Evolutionary conservation across 2,329 filamentous ascomycete species (phyloP), one percentile per base, ranked within the genome.

Genomic region (Lachnellula arida): DNA sequence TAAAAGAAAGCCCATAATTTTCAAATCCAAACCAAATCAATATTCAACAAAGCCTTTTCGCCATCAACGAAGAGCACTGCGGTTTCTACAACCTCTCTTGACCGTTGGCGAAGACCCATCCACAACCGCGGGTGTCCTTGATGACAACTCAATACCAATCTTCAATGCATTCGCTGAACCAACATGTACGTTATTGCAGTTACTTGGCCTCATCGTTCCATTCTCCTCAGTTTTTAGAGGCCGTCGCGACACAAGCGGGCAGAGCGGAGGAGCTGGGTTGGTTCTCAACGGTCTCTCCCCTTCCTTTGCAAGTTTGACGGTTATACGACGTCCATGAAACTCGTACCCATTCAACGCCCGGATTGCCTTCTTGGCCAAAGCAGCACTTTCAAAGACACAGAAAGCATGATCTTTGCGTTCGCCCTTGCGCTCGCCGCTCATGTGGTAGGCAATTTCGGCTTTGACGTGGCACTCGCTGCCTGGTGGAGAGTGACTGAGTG

Each of bases 401-500:
- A 66, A 65, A 1, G 64, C 63, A 39, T 65, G 62, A 22, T 22
- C 22, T 22, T 22, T 22, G 22, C 22, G 22, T 22, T 22, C 22
- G 4, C 53, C 56, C 22, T 58, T 60, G 1, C 53, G 54, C n/a
- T 43, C 56, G 2, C 58, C 58, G 5, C 58, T 50, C 4, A 53
- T 42, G 9, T 60, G 42, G 17, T 46, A 54, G 6, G 54, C 56
- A 1, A 65, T 55, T 7, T 61, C 55, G 14, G 37, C 34, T 32
- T 56, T 44, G 9, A 63, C 12, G 15, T 34, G 53, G 19, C 34
- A 28, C 8, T 51, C 28, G 47, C 47, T 47, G 2, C 17, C 7
- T 9, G 40, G 46, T 5, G 52, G 9, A 35, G 8, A 43, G 47
- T 57, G 6, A 22, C n/a, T 15, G 25, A 55, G 11, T 39, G 19